A percentile compares a stretch with the other conserved stretches of the same genome.
phyloP scores from a whole-genome alignment of 306 rosid genomes.

The Pyrus pyrifolia region DNA sequence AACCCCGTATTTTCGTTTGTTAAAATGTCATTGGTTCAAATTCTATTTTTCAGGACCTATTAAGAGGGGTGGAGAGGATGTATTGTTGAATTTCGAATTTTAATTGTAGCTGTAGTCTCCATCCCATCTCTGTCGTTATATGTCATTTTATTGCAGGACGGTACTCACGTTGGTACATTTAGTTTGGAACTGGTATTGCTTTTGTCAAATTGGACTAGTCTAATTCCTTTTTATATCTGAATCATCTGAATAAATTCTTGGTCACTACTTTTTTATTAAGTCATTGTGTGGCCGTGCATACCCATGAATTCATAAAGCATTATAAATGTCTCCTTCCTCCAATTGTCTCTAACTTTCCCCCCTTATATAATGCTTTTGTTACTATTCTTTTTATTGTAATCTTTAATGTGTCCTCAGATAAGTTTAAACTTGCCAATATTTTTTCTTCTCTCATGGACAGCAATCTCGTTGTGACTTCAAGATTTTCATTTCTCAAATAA shows the following conservation, averaged over 20 bases:
- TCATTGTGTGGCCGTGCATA: slow-evolving; percentile 39
- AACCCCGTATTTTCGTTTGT: neutral
- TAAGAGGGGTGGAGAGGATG: neutral
- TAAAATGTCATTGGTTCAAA: neutral
- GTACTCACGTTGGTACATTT: slow-evolving; percentile 50
- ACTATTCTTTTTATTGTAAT: slow-evolving; percentile 33
- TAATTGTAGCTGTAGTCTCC: slow-evolving; percentile 7
- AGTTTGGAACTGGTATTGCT: slow-evolving; percentile 52
- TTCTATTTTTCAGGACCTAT: neutral
- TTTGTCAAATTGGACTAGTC: slow-evolving; percentile 48
- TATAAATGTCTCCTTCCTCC: slow-evolving; percentile 28
- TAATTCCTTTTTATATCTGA: slow-evolving; percentile 45
- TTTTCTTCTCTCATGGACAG: slow-evolving; percentile 31
- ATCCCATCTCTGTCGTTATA: slow-evolving; percentile 33
- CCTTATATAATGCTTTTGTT: slow-evolving; percentile 23
- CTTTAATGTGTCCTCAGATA: slow-evolving; percentile 34
- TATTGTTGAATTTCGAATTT: neutral
- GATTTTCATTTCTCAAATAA: slow-evolving; percentile 34
- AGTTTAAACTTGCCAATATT: slow-evolving; percentile 41
- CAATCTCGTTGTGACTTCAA: slow-evolving; percentile 35
- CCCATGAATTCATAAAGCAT: slow-evolving; percentile 10
- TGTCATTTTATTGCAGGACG: slow-evolving; percentile 69
- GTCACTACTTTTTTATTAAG: slow-evolving; percentile 22
- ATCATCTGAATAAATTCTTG: slow-evolving; percentile 26
- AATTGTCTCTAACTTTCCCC: slow-evolving; percentile 18